A percentile compares a stretch with the other conserved stretches of the same genome.
These are phyloP conservation scores for Penicillium psychrofluorescens DNA, from an alignment of 495 filamentous ascomycete genomes.

Conservation along the genomic window DNA sequence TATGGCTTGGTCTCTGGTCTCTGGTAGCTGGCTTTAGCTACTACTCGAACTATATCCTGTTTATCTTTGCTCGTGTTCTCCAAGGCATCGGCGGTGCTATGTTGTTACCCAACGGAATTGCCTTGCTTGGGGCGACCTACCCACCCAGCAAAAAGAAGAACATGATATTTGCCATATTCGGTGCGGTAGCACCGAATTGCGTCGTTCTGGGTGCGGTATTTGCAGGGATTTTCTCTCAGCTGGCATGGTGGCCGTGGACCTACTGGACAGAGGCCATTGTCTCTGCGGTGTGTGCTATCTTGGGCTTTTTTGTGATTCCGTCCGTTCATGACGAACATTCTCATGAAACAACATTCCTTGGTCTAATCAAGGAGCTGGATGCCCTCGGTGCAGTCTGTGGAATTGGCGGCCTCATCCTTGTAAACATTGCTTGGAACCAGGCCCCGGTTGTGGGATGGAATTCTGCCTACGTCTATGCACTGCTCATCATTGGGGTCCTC, in stretches of 20 bases:
- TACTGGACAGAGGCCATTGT: conserved; percentile 51
- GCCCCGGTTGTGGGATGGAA: conserved; percentile 37
- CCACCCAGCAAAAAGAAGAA: conserved; percentile 48
- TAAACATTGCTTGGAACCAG: conserved; percentile 48
- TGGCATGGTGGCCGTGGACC: conserved; percentile 61
- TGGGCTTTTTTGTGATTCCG: conserved; percentile 43
- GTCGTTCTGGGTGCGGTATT: conserved; percentile 44
- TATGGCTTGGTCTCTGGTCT: conserved; percentile 54
- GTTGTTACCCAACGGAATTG: conserved; percentile 54
- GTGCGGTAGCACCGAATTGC: conserved; percentile 52
- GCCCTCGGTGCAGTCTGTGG: conserved; percentile 44
- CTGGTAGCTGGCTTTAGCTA: conserved; percentile 44
- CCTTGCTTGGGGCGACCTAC: conserved; percentile 54
- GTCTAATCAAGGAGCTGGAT: conserved; percentile 34
- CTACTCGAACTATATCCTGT: conserved; percentile 44
- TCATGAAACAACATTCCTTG: background rate
- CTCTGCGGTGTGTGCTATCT: conserved; percentile 27
- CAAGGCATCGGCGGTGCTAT: conserved; percentile 57
- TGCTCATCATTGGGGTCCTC: conserved; percentile 37
- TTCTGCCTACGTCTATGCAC: conserved; percentile 36
- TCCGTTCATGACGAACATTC: conserved; percentile 19
- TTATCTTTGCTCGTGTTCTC: conserved; percentile 51
- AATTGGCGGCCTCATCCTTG: conserved; percentile 48
- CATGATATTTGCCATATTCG: conserved; percentile 59
- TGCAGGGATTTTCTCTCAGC: conserved; percentile 40